Conservation (phyloP, 1,284 basidiomycete genomes). For the Pyrrhoderma lamaoense region DNA sequence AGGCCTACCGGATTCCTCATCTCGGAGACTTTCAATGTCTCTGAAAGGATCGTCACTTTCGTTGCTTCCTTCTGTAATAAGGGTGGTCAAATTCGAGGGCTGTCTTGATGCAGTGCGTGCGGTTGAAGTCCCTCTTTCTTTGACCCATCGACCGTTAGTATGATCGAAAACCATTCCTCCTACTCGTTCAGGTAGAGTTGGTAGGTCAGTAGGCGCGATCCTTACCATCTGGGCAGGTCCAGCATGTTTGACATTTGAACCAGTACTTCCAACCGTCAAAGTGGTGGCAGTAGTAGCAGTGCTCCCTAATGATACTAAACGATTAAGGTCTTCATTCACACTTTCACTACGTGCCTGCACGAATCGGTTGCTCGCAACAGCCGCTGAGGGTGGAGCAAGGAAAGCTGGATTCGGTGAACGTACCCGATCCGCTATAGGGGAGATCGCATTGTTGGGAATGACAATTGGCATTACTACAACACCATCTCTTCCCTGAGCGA, state of each 20-base stretch:
- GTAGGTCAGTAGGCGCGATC: slow-evolving; percentile 76
- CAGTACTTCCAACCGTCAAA: slow-evolving; percentile 59
- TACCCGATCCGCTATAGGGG: slow-evolving; percentile 8
- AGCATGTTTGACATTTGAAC: slow-evolving; percentile 77
- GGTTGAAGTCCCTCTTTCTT: slow-evolving; percentile 35
- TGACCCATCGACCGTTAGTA: slow-evolving; percentile 77
- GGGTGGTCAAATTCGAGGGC: slow-evolving; percentile 8
- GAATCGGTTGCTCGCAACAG: slow-evolving; percentile 32
- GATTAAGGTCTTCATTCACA: slow-evolving; percentile 67
- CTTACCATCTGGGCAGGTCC: slow-evolving; percentile 69
- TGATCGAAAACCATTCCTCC: slow-evolving; percentile 86
- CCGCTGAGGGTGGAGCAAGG: slow-evolving; percentile 10
- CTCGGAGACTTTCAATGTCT: slow-evolving; percentile 77
- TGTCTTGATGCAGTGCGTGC: not conserved
- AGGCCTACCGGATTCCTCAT: slow-evolving; percentile 29
- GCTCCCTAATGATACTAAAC: slow-evolving; percentile 80
- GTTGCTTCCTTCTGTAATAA: slow-evolving; percentile 23
- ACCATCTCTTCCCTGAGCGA: not conserved
- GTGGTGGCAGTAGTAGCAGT: slow-evolving; percentile 62
- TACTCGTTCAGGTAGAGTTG: slow-evolving; percentile 64
- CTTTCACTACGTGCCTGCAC: slow-evolving; percentile 41
- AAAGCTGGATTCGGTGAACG: slow-evolving; percentile 18
- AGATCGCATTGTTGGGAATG: slow-evolving; percentile 4
- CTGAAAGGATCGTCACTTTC: slow-evolving; percentile 80
- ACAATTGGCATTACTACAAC: slow-evolving; percentile 13